These are phyloP conservation scores for Diutina rugosa DNA, from an alignment of 1,139 yeast species.

Conservation along the genomic window DNA sequence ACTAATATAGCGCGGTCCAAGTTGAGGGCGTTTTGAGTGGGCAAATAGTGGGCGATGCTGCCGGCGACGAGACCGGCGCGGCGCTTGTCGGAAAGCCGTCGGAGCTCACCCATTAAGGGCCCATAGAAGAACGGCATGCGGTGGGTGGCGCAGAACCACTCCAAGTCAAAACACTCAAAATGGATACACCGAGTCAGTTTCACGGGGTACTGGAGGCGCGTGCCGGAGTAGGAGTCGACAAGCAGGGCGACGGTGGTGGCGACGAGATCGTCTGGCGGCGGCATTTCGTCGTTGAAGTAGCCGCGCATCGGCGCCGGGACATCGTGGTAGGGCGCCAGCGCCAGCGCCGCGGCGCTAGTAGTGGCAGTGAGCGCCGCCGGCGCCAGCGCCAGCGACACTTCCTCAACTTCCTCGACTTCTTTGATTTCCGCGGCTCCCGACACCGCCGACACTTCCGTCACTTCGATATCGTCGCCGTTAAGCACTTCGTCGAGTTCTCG, in stretches of 20 bases:
- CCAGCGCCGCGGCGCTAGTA: too few relatives aligned
- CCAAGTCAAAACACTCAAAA: conserved; percentile 36
- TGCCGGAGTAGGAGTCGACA: conserved; percentile 15
- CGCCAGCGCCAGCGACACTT: neutral
- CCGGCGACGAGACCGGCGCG: neutral
- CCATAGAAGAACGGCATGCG: conserved; percentile 19
- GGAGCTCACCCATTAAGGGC: conserved; percentile 8
- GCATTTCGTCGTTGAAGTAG: neutral
- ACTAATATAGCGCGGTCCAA: neutral
- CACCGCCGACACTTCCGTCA: neutral
- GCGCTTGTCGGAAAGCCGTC: neutral
- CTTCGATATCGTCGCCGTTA: neutral
- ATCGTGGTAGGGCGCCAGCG: neutral
- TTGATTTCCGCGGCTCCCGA: neutral
- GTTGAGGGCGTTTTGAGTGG: neutral
- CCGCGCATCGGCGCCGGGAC: neutral
- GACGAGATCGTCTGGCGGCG: neutral
- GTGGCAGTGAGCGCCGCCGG: too few relatives aligned
- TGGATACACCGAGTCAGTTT: conserved; percentile 25
- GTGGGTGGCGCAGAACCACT: conserved; percentile 27
- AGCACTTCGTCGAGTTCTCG: neutral
- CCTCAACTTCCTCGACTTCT: neutral
- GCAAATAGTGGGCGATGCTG: neutral
- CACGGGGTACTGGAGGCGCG: conserved; percentile 27
- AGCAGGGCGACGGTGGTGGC: conserved; percentile 4